phyloP scores from a whole-genome alignment of 2,329 filamentous ascomycete species.

The Colletotrichum liaoningense region DNA sequence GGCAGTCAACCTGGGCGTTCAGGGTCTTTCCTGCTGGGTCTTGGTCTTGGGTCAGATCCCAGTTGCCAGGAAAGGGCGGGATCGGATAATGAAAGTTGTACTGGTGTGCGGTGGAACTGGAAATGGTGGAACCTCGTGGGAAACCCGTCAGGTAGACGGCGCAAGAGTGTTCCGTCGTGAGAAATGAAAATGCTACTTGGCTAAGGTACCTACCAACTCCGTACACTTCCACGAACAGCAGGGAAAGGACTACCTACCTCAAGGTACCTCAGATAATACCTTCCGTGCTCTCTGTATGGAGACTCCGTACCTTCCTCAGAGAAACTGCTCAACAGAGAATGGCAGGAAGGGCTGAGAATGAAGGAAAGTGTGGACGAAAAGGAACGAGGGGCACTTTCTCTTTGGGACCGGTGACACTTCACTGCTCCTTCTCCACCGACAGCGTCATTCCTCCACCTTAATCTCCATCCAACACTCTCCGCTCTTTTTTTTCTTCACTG shows the following conservation, averaged over 20 bases:
- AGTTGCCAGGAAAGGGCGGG: not conserved
- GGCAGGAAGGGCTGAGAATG: too few relatives aligned
- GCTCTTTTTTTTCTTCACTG: conserved; percentile 4
- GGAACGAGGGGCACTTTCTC: conserved; percentile 4
- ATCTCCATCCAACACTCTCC: conserved; percentile 23
- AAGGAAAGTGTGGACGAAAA: not conserved
- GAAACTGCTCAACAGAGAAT: too few relatives aligned
- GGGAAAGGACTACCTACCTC: too few relatives aligned
- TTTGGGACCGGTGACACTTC: conserved; percentile 18
- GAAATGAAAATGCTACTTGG: not conserved
- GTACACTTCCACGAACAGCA: too few relatives aligned
- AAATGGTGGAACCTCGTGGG: not conserved
- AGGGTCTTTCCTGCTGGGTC: not conserved
- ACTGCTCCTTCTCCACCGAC: conserved; percentile 27
- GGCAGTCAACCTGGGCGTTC: not conserved
- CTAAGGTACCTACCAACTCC: too few relatives aligned
- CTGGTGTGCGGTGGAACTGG: conserved; percentile 12
- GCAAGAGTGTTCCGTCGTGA: not conserved
- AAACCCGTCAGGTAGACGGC: not conserved
- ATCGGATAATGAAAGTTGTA: conserved; percentile 21
- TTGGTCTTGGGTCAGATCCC: not conserved
- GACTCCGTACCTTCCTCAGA: too few relatives aligned
- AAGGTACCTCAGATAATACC: too few relatives aligned
- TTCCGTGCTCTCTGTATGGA: too few relatives aligned
- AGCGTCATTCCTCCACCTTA: conserved; percentile 35